Evolutionary conservation across 331 rosid genomes (phyloP), one percentile per base, ranked within the genome.

Genomic region (Malus hybrid): DNA sequence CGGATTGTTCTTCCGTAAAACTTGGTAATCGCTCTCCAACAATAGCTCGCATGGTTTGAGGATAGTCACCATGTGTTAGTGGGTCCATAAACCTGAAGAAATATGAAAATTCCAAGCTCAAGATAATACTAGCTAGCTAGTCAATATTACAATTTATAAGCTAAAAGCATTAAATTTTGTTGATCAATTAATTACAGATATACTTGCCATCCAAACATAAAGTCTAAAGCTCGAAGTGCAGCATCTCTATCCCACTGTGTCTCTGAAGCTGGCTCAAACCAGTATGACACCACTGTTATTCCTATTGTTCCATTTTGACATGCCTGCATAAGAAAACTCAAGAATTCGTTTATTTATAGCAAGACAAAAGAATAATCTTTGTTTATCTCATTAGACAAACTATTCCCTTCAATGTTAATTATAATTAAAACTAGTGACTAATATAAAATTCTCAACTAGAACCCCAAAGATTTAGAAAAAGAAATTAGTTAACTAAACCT

Each of bases 281-380:
- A 89, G 2, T 74, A 10, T 19, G 84, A 57, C 10, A 67, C 69
- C 2, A 91, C 46, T 1, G 91, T 77, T 70, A 91, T 88, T 3
- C 96, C 96, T 76, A 88, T 88, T 3, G 74, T 2, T 8, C 96
- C 91, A n/a, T 88, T 85, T 46, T 91, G 90, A 66, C 74, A 76
- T 27, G 31, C 82, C 93, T 89, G 73, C 34, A 67, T 5, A 59
- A 16, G 29, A 28, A 28, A 2, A 18, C 16, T 68, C 36, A 6
- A 68, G 29, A 6, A 13, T 42, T 67, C 22, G 20, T 7, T 22
- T 39, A 24, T 5, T 11, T 24, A 67, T 12, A 39, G 24, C 33
- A 3, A 13, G 54, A 33, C 15, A 66, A 3, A 22, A 3, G 11
- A 10, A 67, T 6, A 67, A 67, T 14, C 56, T 22, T 42, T 54